Evolutionary conservation across 495 filamentous ascomycete species (phyloP), one percentile per base, ranked within the genome.

Genomic region (Xylaria curta): DNA sequence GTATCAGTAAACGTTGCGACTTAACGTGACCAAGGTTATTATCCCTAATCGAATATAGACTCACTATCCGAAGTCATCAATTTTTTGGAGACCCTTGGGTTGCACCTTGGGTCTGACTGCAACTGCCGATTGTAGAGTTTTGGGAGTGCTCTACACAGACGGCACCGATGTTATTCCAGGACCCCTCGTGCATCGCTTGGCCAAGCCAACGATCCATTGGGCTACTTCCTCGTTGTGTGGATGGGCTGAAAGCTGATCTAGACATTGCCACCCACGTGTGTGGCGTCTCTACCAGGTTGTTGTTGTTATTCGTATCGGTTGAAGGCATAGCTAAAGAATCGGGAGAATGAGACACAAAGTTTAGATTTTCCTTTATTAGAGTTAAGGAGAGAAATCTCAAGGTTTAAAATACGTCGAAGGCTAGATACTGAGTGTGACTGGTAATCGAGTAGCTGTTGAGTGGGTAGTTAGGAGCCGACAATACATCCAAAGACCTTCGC

Each of bases 201-300:
- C 19, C 4, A 19, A 60, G 58, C 58, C 58, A 60, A 38, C 58
- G 58, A 38, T 60, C 5, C 58, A 60, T 38, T 60, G 58, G 58
- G 33, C 31, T 60, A 21, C 2, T 38, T 0, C 6, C 31, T 2
- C 21, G 58, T 36, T 21, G 28, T 4, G 28, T 7, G 7, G 28
- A n/a, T 10, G 9, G 26, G 6, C 28, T 13, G 4, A 13, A 13
- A 0, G 28, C 3, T 21, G 58, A 38, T 38, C 12, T 21, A 60
- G 33, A 38, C 28, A 13, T 60, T 60, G 19, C 2, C 1, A 8
- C 58, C 58, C 31, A 21, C n/a, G 31, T 2, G 17, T 8, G 31
- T 21, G 33, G 33, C 7, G 19, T 38, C 15, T 9, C 17, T 36
- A 5, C 21, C 19, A 38, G 5, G 3, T 60, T 38, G 4, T 40